Base-by-base conservation (phyloP, 2,329 filamentous ascomycete species). In the Penicillium sp. region DNA sequence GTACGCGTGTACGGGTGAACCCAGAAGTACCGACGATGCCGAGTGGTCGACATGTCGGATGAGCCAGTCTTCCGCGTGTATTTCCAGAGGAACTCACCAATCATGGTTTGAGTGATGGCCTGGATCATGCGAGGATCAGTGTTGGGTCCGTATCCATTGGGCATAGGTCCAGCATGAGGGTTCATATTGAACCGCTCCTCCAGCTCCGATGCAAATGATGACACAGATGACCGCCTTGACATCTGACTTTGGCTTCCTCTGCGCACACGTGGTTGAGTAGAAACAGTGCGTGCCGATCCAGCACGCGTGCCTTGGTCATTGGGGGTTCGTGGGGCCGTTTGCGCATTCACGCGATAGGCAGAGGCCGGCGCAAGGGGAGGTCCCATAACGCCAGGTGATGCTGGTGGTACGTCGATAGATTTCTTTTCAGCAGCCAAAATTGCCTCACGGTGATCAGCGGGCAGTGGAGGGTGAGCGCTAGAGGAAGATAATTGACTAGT, bases 101-200 rank as follows among this genome's bases (percentile, higher is more conserved):
- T 98, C 95, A 99, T 99, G 19, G 95, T 98, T 76, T 99, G 93
- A 2, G 95, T 99, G 63, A 99, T 97, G 48, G 95, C 95, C 78
- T 97, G 92, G 65, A 99, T 98, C 92, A 99, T 97, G 67, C 93
- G 90, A 61, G 93, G 93, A 77, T 99, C 95, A 5, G 92, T 96
- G 61, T 85, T 84, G 21, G 86, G 80, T 10, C 86, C 85, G 58
- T 95, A 84, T 14, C 87, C 88, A 47, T 80, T 75, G 27, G 81
- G 78, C 55, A 79, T 62, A 10, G 64, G 75, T 7, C 79, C 68
- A 53, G 83, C 83, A 56, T 83, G 74, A 24, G 74, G 76, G 11
- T 85, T 82, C 41, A 91, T 88, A 70, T 96, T 92, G 81, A 99
- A 98, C 41, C 93, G 86, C 58, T 88, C 87, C 68, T 99, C 95